Percentiles rank a stretch among this genome's conserved stretches.
Evolutionary conservation across 108 stramenopile genomes (phyloP).

Genomic region (Stephanodiscus minutulus): DNA sequence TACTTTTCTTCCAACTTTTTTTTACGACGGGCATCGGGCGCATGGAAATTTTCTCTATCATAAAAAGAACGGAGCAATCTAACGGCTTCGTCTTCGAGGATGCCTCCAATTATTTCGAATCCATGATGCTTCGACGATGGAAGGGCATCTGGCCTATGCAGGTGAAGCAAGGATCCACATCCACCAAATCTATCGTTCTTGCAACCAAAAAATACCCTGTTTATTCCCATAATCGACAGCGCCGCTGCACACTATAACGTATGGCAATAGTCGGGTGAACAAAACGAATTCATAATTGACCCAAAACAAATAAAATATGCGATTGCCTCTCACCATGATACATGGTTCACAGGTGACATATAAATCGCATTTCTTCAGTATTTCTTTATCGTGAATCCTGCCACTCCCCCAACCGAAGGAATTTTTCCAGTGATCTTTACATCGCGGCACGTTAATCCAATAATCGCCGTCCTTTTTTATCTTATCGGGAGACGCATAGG

Average conservation of each 20-base stretch:
- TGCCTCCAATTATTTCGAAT: conserved; percentile 61
- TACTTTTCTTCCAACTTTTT: conserved; percentile 22
- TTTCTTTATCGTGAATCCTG: conserved; percentile 51
- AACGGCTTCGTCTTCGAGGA: conserved; percentile 75
- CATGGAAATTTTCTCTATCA: conserved; percentile 84
- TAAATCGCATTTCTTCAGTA: conserved; percentile 59
- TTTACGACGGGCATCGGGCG: conserved; percentile 70
- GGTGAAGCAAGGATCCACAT: conserved; percentile 70
- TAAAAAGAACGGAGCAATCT: conserved; percentile 79
- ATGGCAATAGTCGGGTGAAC: neutral
- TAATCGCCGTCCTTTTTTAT: conserved; percentile 38
- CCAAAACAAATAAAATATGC: neutral
- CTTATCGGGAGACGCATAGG: conserved; percentile 27
- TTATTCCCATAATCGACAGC: conserved; percentile 72
- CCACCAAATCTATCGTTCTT: conserved; percentile 87
- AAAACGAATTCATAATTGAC: neutral
- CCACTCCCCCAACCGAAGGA: conserved; percentile 58
- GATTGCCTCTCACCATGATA: conserved; percentile 62
- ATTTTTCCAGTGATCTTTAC: conserved; percentile 60
- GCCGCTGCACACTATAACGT: conserved; percentile 71
- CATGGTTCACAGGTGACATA: conserved; percentile 92
- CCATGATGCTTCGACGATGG: conserved; percentile 46
- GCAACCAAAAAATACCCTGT: conserved; percentile 80
- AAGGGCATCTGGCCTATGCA: conserved; percentile 54
- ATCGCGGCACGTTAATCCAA: conserved; percentile 59